These are phyloP conservation scores for Cladosporium sp. DNA, from an alignment of 2,329 filamentous ascomycete genomes.

Conservation along the genomic window DNA sequence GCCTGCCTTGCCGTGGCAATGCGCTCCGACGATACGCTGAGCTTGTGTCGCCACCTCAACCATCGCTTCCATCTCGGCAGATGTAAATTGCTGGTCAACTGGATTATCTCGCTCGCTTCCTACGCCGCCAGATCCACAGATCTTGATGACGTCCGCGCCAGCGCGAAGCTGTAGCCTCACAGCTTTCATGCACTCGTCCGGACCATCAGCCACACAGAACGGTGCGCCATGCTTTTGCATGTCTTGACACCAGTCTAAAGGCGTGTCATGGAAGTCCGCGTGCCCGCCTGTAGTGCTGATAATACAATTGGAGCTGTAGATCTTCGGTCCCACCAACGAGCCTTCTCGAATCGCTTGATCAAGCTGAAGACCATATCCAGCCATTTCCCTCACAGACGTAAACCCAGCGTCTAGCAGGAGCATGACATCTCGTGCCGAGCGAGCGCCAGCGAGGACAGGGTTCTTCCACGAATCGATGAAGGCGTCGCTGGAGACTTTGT, in stretches of 20 bases:
- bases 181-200: conserved; percentile 48
- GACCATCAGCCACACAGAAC: conserved; percentile 48
- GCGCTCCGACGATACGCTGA: conserved; percentile 37
- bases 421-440: conserved; percentile 45
- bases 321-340: conserved; percentile 50
- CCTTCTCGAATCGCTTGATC: conserved; percentile 48
- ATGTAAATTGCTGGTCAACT: conserved; percentile 29
- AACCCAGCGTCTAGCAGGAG: conserved; percentile 52
- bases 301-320: conserved; percentile 50
- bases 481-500: conserved; percentile 28
- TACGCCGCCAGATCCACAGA: conserved; percentile 40
- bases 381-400: conserved; percentile 55
- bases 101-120: conserved; percentile 31
- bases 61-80: conserved; percentile 32
- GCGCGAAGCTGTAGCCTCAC: conserved; percentile 49
- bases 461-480: conserved; percentile 30
- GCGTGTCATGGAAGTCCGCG: conserved; percentile 47
- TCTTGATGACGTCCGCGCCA: conserved; percentile 54
- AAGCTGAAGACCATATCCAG: conserved; percentile 51
- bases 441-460: conserved; percentile 44
- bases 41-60: conserved; percentile 31
- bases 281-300: conserved; percentile 55
- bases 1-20: conserved; percentile 50
- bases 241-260: conserved; percentile 40
- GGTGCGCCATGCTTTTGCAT: conserved; percentile 38